Evolutionary conservation across 345 rosid species (phyloP), one percentile per base, ranked within the genome.

Genomic region (Citrus reticulata): DNA sequence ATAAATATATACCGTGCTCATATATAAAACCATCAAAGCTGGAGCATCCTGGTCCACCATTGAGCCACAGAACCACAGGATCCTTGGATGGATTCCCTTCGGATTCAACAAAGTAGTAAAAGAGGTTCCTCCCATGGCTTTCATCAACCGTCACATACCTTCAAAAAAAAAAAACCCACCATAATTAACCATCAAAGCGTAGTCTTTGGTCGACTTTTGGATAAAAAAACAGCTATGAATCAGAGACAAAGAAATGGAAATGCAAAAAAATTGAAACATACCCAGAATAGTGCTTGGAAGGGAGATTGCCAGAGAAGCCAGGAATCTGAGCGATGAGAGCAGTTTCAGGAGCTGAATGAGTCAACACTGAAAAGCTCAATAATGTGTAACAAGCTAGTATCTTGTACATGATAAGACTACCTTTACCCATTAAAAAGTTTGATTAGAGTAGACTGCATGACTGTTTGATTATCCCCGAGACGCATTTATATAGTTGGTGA

Each of bases 21-120:
- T 92, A 95, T 10, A 95, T 83, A 77, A 95, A 93, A 10, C 93
- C 98, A 77, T 95, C 98, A 78, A 92, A 91, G 92, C 98, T 95
- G 49, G 98, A 95, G 86, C 98, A 95, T 55, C 95, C 98, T 8
- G 98, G 98, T 76, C 98, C 98, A 72, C 99, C 98, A 79, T 93
- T 95, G 63, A 95, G 94, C 98, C 98, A 95, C 66, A 93, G 88
- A 70, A 93, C 97, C 73, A 95, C 89, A 6, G 97, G 97, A 87
- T 92, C 98, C 73, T 68, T 24, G 3, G 92, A 74, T 13, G 97
- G 90, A 63, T 90, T 87, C 84, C 93, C 77, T 85, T 95, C 90
- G 6, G 98, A 95, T 82, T 82, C 91, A 78, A 90, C 93, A 9
- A 95, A 87, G 79, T 95, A 95, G 85, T 95, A 95, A 82, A 87